These are phyloP conservation scores for Calocybe gangraenosa DNA, from an alignment of 768 basidiomycete species.

Conservation along the genomic window DNA sequence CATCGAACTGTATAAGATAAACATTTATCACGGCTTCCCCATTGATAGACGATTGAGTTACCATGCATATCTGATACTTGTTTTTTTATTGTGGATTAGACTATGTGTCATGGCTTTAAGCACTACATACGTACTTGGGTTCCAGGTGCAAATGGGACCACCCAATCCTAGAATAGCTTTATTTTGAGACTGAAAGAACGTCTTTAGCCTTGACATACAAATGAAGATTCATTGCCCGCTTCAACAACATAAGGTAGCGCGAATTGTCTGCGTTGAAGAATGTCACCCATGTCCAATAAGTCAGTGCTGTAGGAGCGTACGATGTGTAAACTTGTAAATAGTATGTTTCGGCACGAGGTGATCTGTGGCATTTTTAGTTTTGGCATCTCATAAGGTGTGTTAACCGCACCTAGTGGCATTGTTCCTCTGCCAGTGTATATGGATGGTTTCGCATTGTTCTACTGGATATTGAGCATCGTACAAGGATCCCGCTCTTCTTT, in stretches of 20 bases:
- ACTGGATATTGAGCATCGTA: not conserved
- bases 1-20: constrained; percentile 34
- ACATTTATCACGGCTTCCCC: not conserved
- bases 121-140: constrained; percentile 27
- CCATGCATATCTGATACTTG: constrained; percentile 59
- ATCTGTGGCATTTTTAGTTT: constrained; percentile 32
- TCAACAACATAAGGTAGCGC: constrained; percentile 38
- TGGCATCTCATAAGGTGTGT: no score
- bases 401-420: no score
- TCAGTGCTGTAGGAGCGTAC: constrained; percentile 19
- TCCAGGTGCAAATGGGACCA: constrained; percentile 45
- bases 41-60: constrained; percentile 15
- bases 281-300: not conserved
- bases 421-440: constrained; percentile 31
- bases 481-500: no score
- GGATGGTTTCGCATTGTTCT: constrained; percentile 36
- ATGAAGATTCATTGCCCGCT: constrained; percentile 30
- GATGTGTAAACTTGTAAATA: constrained; percentile 47
- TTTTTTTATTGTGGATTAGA: no score
- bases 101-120: not conserved
- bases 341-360: constrained; percentile 45
- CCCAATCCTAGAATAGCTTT: constrained; percentile 33
- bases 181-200: not conserved
- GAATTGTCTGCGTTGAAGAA: constrained; percentile 27
- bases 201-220: constrained; percentile 21